Evolutionary conservation across 78 protist genomes (phyloP).

Genomic region (Dictyostelium firmibasis): DNA sequence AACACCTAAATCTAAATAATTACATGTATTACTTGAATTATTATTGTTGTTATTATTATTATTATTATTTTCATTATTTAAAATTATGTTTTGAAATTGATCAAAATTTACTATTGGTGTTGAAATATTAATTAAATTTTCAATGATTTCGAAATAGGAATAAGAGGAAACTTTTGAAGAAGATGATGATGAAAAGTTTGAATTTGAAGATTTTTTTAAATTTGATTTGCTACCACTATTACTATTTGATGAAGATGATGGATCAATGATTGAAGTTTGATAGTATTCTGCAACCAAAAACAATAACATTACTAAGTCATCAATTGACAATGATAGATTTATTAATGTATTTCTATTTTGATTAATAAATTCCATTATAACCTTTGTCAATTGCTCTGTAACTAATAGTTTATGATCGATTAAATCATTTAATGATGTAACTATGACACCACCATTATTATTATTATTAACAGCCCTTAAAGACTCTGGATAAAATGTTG

Average conservation of each 20-base stretch:
- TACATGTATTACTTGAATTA: background rate
- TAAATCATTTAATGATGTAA: slow-evolving; percentile 4
- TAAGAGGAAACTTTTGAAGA: background rate
- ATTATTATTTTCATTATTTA: background rate
- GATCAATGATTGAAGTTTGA: slow-evolving; percentile 9
- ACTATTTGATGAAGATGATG: background rate
- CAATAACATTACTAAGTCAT: slow-evolving; percentile 47
- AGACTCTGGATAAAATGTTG: background rate
- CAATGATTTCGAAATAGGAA: slow-evolving; percentile 25
- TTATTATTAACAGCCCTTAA: background rate
- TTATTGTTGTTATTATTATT: background rate
- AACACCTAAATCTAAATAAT: slow-evolving; percentile 12
- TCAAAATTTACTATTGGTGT: slow-evolving; percentile 17
- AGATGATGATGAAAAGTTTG: background rate
- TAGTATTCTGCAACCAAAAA: slow-evolving; percentile 13
- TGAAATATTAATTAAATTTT: slow-evolving; percentile 4
- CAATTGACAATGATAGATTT: background rate
- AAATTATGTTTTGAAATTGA: background rate
- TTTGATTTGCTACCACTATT: too few relatives aligned
- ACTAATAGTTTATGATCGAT: background rate
- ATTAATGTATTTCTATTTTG: background rate
- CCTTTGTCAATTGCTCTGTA: background rate
- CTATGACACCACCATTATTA: background rate
- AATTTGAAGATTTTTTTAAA: background rate
- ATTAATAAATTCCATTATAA: background rate